A percentile compares a stretch with the other conserved stretches of the same genome.
phyloP scores from a whole-genome alignment of 225 moss, liverwort and hornwort species.

The Sphagnum contortum region DNA sequence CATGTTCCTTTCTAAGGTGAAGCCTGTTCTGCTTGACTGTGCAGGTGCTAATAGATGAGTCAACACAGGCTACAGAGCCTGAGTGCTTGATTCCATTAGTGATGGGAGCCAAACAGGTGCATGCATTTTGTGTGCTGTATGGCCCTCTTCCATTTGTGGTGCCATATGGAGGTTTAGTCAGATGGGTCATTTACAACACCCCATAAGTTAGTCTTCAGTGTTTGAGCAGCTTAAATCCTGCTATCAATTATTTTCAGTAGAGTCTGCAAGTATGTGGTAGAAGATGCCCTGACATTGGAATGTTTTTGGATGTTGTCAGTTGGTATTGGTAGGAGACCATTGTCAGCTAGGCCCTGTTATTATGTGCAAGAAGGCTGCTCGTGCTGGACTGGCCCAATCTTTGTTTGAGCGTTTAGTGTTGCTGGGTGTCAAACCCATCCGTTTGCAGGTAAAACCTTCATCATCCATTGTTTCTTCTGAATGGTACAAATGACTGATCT shows the following conservation, averaged over 20 bases:
- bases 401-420: conserved; percentile 97
- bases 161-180: too few species aligned
- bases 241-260: too few species aligned
- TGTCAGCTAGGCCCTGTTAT: conserved; percentile 98
- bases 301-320: conserved; percentile 35
- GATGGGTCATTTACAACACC: too few species aligned
- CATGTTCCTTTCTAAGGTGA: neutral
- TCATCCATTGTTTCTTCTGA: too few species aligned
- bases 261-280: too few species aligned
- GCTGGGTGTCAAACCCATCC: conserved; percentile 94
- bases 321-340: conserved; percentile 93
- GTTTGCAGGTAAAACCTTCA: conserved; percentile 59
- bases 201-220: too few species aligned
- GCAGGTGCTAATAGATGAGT: conserved; percentile 94
- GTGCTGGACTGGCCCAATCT: conserved; percentile 96
- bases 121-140: too few species aligned
- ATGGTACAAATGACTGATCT: too few species aligned
- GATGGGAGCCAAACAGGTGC: conserved; percentile 94
- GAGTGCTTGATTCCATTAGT: conserved; percentile 94
- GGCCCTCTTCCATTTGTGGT: too few species aligned
- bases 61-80: conserved; percentile 97
- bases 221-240: too few species aligned
- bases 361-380: conserved; percentile 99
- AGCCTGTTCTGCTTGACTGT: neutral
- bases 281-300: too few species aligned